A percentile compares a stretch with the other conserved stretches of the same genome.
Evolutionary conservation across 306 rosid species (phyloP).

Genomic region (Cicer yamashitae): DNA sequence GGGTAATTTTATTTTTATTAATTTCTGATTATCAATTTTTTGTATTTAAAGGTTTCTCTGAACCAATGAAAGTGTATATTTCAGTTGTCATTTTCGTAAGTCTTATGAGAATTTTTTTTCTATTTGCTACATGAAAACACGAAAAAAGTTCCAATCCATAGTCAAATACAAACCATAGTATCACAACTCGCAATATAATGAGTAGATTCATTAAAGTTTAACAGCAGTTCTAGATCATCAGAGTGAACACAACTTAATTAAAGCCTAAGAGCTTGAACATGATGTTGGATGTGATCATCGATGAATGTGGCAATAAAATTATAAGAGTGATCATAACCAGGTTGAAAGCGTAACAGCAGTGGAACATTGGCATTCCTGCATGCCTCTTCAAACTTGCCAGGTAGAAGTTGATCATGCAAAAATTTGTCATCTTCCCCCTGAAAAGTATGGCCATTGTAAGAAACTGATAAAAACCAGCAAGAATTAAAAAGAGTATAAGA

Average conservation of each 20-base stretch:
- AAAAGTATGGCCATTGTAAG: constrained; percentile 28
- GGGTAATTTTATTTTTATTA: too few species aligned
- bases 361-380: constrained; percentile 75
- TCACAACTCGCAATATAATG: constrained; percentile 6
- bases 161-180: constrained; percentile 19
- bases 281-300: constrained; percentile 90
- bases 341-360: constrained; percentile 69
- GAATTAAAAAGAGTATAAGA: background rate
- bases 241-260: constrained; percentile 49
- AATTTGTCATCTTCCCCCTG: constrained; percentile 90
- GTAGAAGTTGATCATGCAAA: constrained; percentile 71
- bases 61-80: too few species aligned
- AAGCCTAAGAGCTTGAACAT: constrained; percentile 83
- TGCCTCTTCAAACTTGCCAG: constrained; percentile 81
- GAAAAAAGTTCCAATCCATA: constrained; percentile 36
- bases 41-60: too few species aligned
- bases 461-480: background rate
- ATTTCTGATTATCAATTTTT: too few species aligned
- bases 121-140: background rate
- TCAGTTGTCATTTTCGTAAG: too few species aligned
- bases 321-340: constrained; percentile 89
- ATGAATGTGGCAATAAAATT: constrained; percentile 84
- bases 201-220: constrained; percentile 23
- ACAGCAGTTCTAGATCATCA: constrained; percentile 38
- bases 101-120: too few species aligned